Evolutionary conservation across 805 yeast species (phyloP).

Genomic region (Zygosaccharomyces lentus): DNA sequence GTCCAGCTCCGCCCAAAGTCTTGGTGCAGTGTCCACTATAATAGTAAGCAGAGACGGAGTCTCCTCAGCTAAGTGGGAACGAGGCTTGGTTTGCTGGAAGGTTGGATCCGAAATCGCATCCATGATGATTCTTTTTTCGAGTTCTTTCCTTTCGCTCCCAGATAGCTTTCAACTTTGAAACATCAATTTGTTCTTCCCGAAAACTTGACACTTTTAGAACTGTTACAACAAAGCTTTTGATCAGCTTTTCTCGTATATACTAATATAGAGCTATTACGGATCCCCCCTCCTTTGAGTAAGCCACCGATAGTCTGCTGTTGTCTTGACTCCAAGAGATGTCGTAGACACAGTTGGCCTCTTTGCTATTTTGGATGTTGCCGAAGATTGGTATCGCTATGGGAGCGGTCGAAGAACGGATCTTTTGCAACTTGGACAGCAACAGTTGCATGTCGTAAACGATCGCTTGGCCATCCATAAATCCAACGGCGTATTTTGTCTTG

Average conservation of each 20-base stretch:
- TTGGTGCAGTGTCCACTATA: constrained; percentile 71
- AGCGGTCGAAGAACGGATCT: constrained; percentile 8
- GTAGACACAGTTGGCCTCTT: constrained; percentile 29
- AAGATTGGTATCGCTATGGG: constrained; percentile 28
- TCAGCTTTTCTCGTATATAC: not conserved
- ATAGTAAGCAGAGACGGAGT: constrained; percentile 76
- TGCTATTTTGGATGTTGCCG: constrained; percentile 24
- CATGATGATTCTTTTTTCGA: constrained; percentile 16
- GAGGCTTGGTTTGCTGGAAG: constrained; percentile 27
- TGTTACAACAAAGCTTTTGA: not conserved
- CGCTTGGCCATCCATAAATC: constrained; percentile 60
- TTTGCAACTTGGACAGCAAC: constrained; percentile 9
- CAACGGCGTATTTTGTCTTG: constrained; percentile 50
- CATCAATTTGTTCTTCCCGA: not conserved
- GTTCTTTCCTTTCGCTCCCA: not conserved
- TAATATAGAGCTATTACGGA: constrained; percentile 19
- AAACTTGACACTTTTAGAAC: not conserved
- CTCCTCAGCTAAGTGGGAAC: constrained; percentile 43
- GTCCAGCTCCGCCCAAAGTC: constrained; percentile 39
- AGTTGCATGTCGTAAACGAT: constrained; percentile 46
- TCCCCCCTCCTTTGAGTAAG: constrained; percentile 34
- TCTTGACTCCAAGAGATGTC: constrained; percentile 36
- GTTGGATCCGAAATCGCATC: constrained; percentile 37
- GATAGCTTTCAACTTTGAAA: not conserved
- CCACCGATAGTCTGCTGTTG: constrained; percentile 28